These are phyloP conservation scores for Aspergillus taichungensis DNA, from an alignment of 495 filamentous ascomycete species.

Conservation along the genomic window DNA sequence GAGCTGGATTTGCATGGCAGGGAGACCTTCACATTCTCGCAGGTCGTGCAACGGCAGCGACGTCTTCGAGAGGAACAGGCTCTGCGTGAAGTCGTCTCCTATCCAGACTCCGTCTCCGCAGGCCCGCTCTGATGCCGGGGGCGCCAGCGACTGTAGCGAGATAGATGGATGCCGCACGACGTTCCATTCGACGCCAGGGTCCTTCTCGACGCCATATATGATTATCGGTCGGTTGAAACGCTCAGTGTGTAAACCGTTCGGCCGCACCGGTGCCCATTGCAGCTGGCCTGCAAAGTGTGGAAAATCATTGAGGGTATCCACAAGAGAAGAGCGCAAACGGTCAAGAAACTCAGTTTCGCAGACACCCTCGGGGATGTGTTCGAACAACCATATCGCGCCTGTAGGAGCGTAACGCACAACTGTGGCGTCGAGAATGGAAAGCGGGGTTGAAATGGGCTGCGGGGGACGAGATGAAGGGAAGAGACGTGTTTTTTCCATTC, in stretches of 20 bases:
- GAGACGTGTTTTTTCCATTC: slow-evolving; percentile 2
- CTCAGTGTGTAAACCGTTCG: slow-evolving; percentile 5
- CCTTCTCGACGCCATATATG: slow-evolving; percentile 11
- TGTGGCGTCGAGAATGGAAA: slow-evolving; percentile 31
- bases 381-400: slow-evolving; percentile 31
- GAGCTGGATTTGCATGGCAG: slow-evolving; percentile 2
- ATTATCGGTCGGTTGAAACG: slow-evolving; percentile 13
- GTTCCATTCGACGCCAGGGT: slow-evolving; percentile 18
- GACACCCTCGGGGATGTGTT: slow-evolving; percentile 8
- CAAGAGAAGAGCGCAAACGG: slow-evolving; percentile 24
- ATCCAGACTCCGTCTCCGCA: neutral
- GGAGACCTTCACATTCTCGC: neutral
- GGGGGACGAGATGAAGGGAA: slow-evolving; percentile 9
- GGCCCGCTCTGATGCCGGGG: neutral
- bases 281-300: slow-evolving; percentile 30
- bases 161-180: neutral
- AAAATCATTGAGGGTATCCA: slow-evolving; percentile 24
- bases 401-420: slow-evolving; percentile 21
- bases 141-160: neutral
- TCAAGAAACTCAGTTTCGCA: slow-evolving; percentile 6
- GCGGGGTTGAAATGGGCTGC: slow-evolving; percentile 8
- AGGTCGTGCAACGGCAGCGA: slow-evolving; percentile 1
- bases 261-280: slow-evolving; percentile 3
- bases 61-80: neutral
- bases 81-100: neutral